Conservation (phyloP, 225 moss, liverwort and hornwort genomes). For the Marchantia paleacea region DNA sequence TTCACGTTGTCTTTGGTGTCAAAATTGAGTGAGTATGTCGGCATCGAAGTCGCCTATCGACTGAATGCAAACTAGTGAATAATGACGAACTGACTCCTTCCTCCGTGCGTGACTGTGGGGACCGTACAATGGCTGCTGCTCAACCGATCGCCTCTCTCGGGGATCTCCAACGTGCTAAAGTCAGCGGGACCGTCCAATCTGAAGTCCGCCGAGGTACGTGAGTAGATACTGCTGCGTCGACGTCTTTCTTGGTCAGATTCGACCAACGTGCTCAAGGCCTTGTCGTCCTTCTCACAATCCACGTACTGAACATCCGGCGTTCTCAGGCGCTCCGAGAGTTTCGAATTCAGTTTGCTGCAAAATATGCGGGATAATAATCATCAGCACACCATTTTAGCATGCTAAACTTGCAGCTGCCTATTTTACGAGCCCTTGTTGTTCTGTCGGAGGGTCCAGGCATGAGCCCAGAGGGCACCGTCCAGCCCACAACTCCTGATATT, state of each 20-base stretch:
- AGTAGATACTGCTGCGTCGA: background rate
- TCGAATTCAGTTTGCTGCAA: conserved; percentile 17
- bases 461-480: no score
- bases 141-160: conserved; percentile 10
- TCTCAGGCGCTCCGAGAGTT: conserved; percentile 1
- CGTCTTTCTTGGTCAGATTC: background rate
- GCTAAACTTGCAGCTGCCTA: background rate
- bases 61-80: background rate
- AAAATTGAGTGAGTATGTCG: background rate
- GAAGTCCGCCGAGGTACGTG: background rate
- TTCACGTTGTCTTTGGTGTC: background rate
- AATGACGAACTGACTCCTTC: conserved; percentile 20
- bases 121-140: conserved; percentile 10
- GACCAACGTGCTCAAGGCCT: background rate
- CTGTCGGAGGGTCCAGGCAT: no score
- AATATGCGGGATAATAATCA: background rate
- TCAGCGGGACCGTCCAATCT: background rate
- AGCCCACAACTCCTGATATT: no score
- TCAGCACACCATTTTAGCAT: background rate
- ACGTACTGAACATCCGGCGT: conserved; percentile 11
- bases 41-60: background rate
- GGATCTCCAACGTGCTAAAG: background rate
- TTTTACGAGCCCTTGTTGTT: no score
- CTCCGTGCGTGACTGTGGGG: background rate
- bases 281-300: background rate